A percentile compares a stretch with the other conserved stretches of the same genome.
Conservation (phyloP, 257 asterid species). For the Anisodus tanguticus region DNA sequence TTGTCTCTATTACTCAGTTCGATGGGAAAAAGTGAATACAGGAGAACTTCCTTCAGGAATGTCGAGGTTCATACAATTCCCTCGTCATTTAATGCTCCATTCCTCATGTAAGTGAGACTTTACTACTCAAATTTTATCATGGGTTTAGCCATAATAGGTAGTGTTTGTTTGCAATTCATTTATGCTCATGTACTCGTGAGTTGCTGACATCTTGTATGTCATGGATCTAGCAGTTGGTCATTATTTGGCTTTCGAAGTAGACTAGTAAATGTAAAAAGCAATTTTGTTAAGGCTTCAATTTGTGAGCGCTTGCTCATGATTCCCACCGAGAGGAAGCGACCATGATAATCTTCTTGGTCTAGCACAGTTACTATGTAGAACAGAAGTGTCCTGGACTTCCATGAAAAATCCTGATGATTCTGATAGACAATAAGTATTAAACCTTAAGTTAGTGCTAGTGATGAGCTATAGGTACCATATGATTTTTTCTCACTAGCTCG, state of each 20-base stretch:
- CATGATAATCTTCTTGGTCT: constrained; percentile 11
- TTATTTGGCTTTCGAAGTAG: constrained; percentile 21
- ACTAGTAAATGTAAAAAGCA: background rate
- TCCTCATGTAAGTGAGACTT: constrained; percentile 13
- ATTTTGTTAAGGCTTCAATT: background rate
- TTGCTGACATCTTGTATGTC: background rate
- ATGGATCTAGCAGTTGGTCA: background rate
- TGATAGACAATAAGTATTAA: background rate
- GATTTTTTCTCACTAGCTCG: background rate
- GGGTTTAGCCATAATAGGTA: background rate
- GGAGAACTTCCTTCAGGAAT: constrained; percentile 19
- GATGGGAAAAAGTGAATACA: background rate
- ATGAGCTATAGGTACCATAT: constrained; percentile 5
- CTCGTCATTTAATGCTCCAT: constrained; percentile 17
- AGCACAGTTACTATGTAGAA: background rate
- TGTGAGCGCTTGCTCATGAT: constrained; percentile 25
- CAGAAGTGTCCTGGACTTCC: background rate
- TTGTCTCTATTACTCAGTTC: background rate
- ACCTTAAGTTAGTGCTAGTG: background rate
- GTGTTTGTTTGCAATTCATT: constrained; percentile 21
- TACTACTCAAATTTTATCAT: background rate
- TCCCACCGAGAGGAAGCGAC: background rate
- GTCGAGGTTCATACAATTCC: background rate
- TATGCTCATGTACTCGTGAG: background rate
- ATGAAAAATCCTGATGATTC: constrained; percentile 19